Conservation (phyloP, 73 alveolate genomes). For the Paramecium octaurelia region DNA sequence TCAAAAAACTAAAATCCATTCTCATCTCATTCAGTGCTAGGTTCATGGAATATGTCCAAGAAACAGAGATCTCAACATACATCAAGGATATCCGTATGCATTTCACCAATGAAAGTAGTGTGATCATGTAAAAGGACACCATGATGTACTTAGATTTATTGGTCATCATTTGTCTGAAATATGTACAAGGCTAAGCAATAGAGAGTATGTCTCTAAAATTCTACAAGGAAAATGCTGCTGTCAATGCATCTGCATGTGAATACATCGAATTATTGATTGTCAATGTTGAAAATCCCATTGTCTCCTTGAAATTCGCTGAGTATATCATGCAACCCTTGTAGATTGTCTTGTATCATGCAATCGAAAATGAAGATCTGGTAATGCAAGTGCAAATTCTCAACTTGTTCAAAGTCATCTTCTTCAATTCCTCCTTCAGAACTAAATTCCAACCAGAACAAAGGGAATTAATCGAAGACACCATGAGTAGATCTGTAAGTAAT, state of each 20-base stretch:
- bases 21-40: constrained; percentile 41
- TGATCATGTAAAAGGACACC: background rate
- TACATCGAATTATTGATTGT: constrained; percentile 53
- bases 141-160: constrained; percentile 60
- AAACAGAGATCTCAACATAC: constrained; percentile 1
- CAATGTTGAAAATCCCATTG: constrained; percentile 52
- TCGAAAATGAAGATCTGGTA: constrained; percentile 51
- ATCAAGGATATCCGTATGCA: constrained; percentile 56
- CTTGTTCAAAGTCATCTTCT: constrained; percentile 50
- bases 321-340: constrained; percentile 52
- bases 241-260: constrained; percentile 66
- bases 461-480: constrained; percentile 41
- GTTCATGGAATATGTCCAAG: constrained; percentile 45
- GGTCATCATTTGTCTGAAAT: constrained; percentile 48
- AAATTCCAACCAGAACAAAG: constrained; percentile 3
- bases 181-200: constrained; percentile 57
- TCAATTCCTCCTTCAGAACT: constrained; percentile 41
- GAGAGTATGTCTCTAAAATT: constrained; percentile 60
- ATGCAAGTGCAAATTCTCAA: constrained; percentile 57
- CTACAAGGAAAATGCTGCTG: constrained; percentile 62
- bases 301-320: constrained; percentile 48
- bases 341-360: constrained; percentile 52
- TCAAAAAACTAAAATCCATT: constrained; percentile 56
- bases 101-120: constrained; percentile 46
- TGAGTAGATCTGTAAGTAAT: constrained; percentile 50